Evolutionary conservation across 2,329 filamentous ascomycete species (phyloP), one percentile per base, ranked within the genome.

Genomic region (Venturia carpophila): DNA sequence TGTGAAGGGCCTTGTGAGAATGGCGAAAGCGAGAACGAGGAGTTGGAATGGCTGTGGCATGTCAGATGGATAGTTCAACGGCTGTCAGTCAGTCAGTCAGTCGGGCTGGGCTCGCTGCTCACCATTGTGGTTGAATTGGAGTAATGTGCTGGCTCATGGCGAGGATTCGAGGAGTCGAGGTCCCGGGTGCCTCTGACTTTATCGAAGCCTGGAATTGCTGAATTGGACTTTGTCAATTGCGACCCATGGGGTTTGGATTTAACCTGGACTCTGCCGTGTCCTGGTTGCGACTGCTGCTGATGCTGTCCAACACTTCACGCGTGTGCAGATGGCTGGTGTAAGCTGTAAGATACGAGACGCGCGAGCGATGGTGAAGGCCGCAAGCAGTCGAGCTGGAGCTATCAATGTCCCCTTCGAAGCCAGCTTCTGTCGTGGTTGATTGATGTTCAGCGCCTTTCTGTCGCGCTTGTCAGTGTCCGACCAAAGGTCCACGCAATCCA

Each of bases 21-120:
- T 39, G 15, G 64, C 42, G 58, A 49, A 27, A 55, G 58, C 64
- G 64, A 62, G 64, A 21, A 58, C 64, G 30, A 62, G 56, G 17
- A 63, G 63, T 64, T 60, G 42, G 64, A 63, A 62, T 43, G 39
- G 55, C 63, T 64, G 55, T n/a, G 13, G 39, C 39, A 41, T n/a
- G 52, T 58, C 52, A 58, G 52, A 37, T 19, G 52, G 27, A 10
- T 15, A 7, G 21, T 5, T 21, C 47, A 49, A 49, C 19, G 43
- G 43, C 43, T 45, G 42, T 19, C 30, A 34, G 30, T 34, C n/a
- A 11, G 37, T 6, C 37, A 39, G 11, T 47, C 45, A 21, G 45
- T 47, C 45, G 2, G 45, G 45, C 45, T 47, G 45, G 17, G 10
- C 13, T 17, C 4, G 24, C 11, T 30, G 30, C 52, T 58, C 19